Evolutionary conservation across 139 green algal species (phyloP).

Genomic region (Tetraselmis striata): DNA sequence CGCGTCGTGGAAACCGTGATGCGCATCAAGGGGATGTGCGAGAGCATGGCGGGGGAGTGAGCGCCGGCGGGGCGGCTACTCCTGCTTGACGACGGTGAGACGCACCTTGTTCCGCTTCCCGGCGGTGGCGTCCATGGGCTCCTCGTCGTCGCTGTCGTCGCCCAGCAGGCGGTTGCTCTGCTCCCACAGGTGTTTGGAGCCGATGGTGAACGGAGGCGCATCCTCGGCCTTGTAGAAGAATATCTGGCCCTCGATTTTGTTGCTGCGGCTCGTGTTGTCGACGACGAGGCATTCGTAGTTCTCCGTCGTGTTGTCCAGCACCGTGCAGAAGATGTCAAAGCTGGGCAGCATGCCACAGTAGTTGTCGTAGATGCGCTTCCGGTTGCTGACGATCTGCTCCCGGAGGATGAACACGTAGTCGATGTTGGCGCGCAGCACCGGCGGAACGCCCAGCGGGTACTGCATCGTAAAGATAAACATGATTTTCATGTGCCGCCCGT

Average conservation of each 20-base stretch:
- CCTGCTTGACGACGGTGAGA: not conserved
- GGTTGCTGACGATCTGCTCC: constrained; percentile 10
- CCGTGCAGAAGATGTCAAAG: constrained; percentile 17
- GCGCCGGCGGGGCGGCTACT: too few species aligned
- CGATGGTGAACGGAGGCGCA: not conserved
- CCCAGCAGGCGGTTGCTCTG: not conserved
- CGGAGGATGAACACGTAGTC: constrained; percentile 29
- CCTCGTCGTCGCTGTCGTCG: not conserved
- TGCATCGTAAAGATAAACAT: constrained; percentile 22
- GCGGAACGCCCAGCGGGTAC: constrained; percentile 15
- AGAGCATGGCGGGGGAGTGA: too few species aligned
- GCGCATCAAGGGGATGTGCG: too few species aligned
- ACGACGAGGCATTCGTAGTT: constrained; percentile 24
- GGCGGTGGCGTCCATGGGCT: not conserved
- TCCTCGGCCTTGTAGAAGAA: constrained; percentile 22
- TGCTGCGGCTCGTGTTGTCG: constrained; percentile 13
- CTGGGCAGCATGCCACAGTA: constrained; percentile 15
- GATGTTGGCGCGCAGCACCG: constrained; percentile 10
- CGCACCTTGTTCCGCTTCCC: not conserved
- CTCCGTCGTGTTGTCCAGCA: constrained; percentile 15
- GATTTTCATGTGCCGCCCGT: constrained; percentile 19
- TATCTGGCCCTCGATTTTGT: constrained; percentile 16
- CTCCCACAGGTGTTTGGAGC: not conserved
- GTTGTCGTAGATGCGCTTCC: constrained; percentile 24
- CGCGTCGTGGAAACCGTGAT: too few species aligned